Base-by-base conservation (phyloP, 257 asterid genomes). In the Solanum commersonii region DNA sequence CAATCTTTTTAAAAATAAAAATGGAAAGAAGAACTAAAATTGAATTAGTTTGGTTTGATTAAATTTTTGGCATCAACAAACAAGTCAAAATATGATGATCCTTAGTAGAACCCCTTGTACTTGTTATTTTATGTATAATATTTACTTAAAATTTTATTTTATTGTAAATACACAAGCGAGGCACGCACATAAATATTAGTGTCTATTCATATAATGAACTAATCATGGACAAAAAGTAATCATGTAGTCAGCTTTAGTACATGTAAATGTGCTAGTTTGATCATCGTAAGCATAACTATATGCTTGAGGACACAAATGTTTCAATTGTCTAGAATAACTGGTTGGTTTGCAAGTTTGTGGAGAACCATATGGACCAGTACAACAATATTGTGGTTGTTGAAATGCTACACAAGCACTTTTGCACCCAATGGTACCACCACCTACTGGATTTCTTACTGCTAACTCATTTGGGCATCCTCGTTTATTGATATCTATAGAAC, bases 241-340 rank as follows among this genome's bases (percentile, higher is more conserved):
- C 20, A 71, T 46, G 82, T 92, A 94, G 34, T 91, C 65, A 3
- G 49, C 87, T 20, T 90, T 93, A 2, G 90, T 91, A 18, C 93
- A 91, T 0, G 97, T 94, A 71, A 90, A 92, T 31, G 91, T 91
- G 91, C 94, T 92, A 5, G 90, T 40, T 25, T 20, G 6, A 84
- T 94, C 97, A 56, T 94, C 97, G 15, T 84, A 94, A 29, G 95
- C 95, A 63, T 94, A 94, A 83, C 95, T 93, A 83, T 94, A 94
- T 5, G 95, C 94, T 59, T 90, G 91, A 8, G 94, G 97, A 25
- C 95, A 94, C 10, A 16, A 38, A 4, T 83, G n/a, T 88, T 92
- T 93, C 42, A 94, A 91, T 2, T 89, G 37, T 31, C 40, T 76
- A 12, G 97, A 91, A 65, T 90, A 94, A 5, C 2, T 60, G 0